These are phyloP conservation scores for Beta lomatogona DNA, from an alignment of 179 eudicot genomes.

Conservation along the genomic window DNA sequence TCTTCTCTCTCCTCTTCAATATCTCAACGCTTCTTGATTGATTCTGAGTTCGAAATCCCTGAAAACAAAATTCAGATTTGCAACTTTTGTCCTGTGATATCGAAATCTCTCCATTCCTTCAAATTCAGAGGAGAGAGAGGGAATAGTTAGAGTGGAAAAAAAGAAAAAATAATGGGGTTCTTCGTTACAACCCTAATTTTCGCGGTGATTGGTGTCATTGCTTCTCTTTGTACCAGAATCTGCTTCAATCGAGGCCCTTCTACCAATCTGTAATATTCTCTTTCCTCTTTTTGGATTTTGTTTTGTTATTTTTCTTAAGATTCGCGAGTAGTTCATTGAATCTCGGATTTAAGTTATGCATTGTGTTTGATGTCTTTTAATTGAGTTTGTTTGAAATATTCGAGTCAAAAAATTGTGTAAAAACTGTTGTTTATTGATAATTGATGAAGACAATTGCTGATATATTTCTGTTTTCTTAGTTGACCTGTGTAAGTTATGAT, in stretches of 20 bases:
- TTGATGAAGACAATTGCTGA: background rate
- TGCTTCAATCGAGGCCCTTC: constrained; percentile 95
- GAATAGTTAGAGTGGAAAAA: background rate
- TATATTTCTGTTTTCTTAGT: background rate
- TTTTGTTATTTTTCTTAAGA: background rate
- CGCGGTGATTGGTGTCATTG: constrained; percentile 69
- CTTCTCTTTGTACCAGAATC: constrained; percentile 66
- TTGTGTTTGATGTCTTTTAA: background rate
- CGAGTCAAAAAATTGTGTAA: no score
- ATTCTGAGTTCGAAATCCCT: background rate
- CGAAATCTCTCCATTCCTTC: background rate
- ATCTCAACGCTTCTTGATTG: background rate
- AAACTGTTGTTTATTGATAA: background rate
- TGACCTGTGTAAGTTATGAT: background rate
- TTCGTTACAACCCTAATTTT: constrained; percentile 78
- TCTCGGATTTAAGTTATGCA: constrained; percentile 16
- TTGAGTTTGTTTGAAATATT: no score
- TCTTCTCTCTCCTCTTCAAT: constrained; percentile 3
- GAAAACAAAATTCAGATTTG: background rate
- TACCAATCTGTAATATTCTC: constrained; percentile 64
- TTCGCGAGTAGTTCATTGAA: constrained; percentile 1
- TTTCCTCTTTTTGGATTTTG: background rate
- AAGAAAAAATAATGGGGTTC: constrained; percentile 46
- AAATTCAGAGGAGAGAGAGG: no score
- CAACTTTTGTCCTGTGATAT: background rate